A percentile compares a stretch with the other conserved stretches of the same genome.
phyloP scores from a whole-genome alignment of 1,284 basidiomycete genomes.

The Cryptococcus floricola region DNA sequence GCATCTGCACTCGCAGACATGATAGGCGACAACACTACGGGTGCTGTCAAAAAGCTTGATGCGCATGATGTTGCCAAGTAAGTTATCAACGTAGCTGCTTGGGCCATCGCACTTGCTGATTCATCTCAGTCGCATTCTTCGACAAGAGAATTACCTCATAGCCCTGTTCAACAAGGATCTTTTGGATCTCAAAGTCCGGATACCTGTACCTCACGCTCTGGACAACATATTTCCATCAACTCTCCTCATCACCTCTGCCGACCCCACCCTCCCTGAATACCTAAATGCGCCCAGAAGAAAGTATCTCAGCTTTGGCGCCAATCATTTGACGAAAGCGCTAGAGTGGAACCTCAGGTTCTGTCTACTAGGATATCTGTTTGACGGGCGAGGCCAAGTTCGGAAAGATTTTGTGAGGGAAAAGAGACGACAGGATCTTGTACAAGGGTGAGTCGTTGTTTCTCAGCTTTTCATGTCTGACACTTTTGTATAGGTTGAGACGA shows the following conservation, averaged over 20 bases:
- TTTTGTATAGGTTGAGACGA: conserved; percentile 60
- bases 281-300: conserved; percentile 17
- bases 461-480: neutral
- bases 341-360: conserved; percentile 97
- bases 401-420: conserved; percentile 84
- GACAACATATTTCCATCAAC: conserved; percentile 30
- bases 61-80: conserved; percentile 71
- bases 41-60: conserved; percentile 67
- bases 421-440: conserved; percentile 70
- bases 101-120: neutral
- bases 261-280: conserved; percentile 25
- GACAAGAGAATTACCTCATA: conserved; percentile 97
- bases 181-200: conserved; percentile 69
- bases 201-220: conserved; percentile 61
- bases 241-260: conserved; percentile 25
- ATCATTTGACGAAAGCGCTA: conserved; percentile 71
- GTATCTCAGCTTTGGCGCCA: conserved; percentile 44
- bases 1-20: conserved; percentile 47
- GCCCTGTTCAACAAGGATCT: conserved; percentile 96
- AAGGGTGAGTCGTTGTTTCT: conserved; percentile 60
- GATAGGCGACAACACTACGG: conserved; percentile 29
- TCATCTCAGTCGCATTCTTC: conserved; percentile 68
- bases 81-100: conserved; percentile 9
- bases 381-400: conserved; percentile 76
- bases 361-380: conserved; percentile 90